Conservation (phyloP, 1,284 basidiomycete species). For the Ustilago cynodontis region DNA sequence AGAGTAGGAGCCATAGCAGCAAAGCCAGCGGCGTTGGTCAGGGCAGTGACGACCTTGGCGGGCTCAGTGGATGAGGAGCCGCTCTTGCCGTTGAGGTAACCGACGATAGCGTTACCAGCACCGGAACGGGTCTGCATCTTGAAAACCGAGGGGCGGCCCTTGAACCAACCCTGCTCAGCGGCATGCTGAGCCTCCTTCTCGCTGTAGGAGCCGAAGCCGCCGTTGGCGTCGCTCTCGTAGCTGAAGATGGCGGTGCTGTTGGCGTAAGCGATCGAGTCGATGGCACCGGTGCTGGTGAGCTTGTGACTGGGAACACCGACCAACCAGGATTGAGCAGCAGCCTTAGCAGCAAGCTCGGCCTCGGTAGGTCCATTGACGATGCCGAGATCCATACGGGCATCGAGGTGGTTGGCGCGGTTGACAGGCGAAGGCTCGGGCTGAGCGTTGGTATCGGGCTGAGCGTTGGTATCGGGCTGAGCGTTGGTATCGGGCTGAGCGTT, state of each 20-base stretch:
- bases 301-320: conserved; percentile 49
- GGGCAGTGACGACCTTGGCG: conserved; percentile 60
- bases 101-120: conserved; percentile 71
- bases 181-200: conserved; percentile 59
- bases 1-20: conserved; percentile 67
- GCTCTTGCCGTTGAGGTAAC: conserved; percentile 60
- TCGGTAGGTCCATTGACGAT: conserved; percentile 43
- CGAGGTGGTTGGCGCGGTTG: conserved; percentile 53
- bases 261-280: conserved; percentile 65
- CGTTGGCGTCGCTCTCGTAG: conserved; percentile 67
- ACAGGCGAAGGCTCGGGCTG: conserved; percentile 51
- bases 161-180: conserved; percentile 42
- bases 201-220: conserved; percentile 62
- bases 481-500: conserved; percentile 43
- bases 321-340: conserved; percentile 57
- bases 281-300: conserved; percentile 56
- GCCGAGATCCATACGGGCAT: conserved; percentile 57
- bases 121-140: conserved; percentile 74
- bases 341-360: conserved; percentile 47
- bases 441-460: conserved; percentile 37
- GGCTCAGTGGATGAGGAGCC: conserved; percentile 45
- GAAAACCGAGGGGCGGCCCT: conserved; percentile 60
- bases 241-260: conserved; percentile 66
- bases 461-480: too few species aligned
- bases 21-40: conserved; percentile 67